phyloP scores from a whole-genome alignment of 805 yeast species.

The Ogataea ramenticola region DNA sequence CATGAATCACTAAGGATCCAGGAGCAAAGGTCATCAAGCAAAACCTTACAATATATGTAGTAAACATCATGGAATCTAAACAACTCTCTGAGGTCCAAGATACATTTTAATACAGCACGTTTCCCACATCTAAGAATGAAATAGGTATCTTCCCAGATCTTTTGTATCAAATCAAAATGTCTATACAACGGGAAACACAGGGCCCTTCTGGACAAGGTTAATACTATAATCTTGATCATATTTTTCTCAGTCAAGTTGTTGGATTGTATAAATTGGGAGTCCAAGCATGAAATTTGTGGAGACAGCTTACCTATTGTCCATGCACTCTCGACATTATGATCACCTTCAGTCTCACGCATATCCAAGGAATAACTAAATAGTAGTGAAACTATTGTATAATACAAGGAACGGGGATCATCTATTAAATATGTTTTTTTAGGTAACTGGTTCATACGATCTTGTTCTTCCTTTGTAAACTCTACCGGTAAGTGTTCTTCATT shows the following conservation, averaged over 20 bases:
- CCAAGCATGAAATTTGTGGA: conserved; percentile 74
- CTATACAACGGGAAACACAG: conserved; percentile 77
- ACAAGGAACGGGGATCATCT: conserved; percentile 46
- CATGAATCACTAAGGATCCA: conserved; percentile 65
- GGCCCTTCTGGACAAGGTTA: conserved; percentile 65
- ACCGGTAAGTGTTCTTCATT: conserved; percentile 31
- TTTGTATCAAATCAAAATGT: conserved; percentile 48
- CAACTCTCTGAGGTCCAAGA: conserved; percentile 59
- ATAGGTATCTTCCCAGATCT: conserved; percentile 73
- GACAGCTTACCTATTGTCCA: conserved; percentile 88
- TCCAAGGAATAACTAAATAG: conserved; percentile 75
- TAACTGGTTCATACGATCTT: conserved; percentile 58
- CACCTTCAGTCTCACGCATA: conserved; percentile 61
- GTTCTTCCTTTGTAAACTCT: conserved; percentile 53
- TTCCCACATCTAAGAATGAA: conserved; percentile 62
- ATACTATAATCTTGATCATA: conserved; percentile 44
- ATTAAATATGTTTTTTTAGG: conserved; percentile 59
- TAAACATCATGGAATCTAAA: conserved; percentile 81
- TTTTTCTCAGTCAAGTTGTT: conserved; percentile 24
- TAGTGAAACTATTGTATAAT: conserved; percentile 57
- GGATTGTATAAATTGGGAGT: conserved; percentile 41
- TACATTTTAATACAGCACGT: conserved; percentile 48
- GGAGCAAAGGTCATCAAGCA: conserved; percentile 68
- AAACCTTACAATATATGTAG: conserved; percentile 72
- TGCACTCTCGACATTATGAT: conserved; percentile 75